Conservation (phyloP, 208 protist genomes). For the Herpetomonas muscarum region DNA sequence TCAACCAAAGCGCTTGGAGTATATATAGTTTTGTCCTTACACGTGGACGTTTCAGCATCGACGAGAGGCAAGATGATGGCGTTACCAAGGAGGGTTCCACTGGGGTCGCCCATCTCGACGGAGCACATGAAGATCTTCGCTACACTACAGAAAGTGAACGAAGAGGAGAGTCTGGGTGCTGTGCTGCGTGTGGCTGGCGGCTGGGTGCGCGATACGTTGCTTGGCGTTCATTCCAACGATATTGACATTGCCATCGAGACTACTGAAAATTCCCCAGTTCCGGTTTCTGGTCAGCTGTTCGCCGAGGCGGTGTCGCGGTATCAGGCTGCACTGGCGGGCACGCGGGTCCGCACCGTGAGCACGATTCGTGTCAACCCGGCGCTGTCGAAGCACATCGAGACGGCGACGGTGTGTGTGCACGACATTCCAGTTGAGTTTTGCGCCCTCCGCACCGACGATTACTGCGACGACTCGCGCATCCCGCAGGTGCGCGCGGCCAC, state of each 20-base stretch:
- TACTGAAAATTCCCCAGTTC: constrained; percentile 1
- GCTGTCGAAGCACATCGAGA: constrained; percentile 98
- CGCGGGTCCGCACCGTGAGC: constrained; percentile 63
- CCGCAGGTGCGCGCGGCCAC: constrained; percentile 81
- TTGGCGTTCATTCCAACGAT: constrained; percentile 91
- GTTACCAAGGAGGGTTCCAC: constrained; percentile 22
- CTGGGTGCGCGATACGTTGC: constrained; percentile 97
- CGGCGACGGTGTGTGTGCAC: constrained; percentile 90
- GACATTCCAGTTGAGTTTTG: constrained; percentile 95
- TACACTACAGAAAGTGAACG: constrained; percentile 73
- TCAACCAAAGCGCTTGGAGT: too few species aligned
- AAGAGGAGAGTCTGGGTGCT: constrained; percentile 40
- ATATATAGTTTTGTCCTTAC: too few species aligned
- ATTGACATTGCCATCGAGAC: constrained; percentile 98
- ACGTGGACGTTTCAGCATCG: too few species aligned
- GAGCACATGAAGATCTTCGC: constrained; percentile 81
- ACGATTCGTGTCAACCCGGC: constrained; percentile 96
- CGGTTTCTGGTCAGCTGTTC: constrained; percentile 87
- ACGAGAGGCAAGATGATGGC: background rate
- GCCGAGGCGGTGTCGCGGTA: constrained; percentile 80
- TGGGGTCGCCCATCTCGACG: constrained; percentile 46
- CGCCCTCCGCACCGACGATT: constrained; percentile 93
- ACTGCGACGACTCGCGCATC: constrained; percentile 90
- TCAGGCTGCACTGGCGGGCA: constrained; percentile 37
- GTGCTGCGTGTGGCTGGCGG: constrained; percentile 93